These are phyloP conservation scores for Aspergillus neotritici DNA, from an alignment of 2,329 filamentous ascomycete genomes.

Conservation along the genomic window DNA sequence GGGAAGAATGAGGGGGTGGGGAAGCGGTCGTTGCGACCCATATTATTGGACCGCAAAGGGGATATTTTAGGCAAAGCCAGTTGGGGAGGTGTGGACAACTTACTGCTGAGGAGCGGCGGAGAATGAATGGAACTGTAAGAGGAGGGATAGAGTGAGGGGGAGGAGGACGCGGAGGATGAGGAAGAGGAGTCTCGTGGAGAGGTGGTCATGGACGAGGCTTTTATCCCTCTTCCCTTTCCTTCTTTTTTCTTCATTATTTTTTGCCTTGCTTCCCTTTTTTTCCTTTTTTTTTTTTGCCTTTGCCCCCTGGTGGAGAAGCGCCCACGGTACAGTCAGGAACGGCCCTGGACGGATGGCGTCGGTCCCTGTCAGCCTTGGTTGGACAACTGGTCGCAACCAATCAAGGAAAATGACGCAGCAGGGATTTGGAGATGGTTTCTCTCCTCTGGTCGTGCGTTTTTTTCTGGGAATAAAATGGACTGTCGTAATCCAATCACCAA, in stretches of 20 bases:
- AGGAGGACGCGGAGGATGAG: slow-evolving; percentile 20
- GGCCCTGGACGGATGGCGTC: no score
- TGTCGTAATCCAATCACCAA: no score
- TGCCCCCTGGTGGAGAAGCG: neutral
- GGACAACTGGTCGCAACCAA: no score
- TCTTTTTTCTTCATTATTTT: neutral
- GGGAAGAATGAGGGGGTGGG: neutral
- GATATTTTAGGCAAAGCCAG: no score
- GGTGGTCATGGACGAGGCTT: slow-evolving; percentile 13
- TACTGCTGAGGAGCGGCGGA: slow-evolving; percentile 14
- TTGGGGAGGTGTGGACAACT: slow-evolving; percentile 1
- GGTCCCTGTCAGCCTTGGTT: no score
- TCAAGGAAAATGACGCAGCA: no score
- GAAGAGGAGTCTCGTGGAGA: slow-evolving; percentile 15
- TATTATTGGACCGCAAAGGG: no score
- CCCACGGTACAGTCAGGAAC: neutral
- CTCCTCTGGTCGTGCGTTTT: no score
- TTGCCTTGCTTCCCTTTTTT: neutral
- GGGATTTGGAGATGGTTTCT: no score
- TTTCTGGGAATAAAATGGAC: no score
- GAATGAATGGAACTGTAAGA: slow-evolving; percentile 25
- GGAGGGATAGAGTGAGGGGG: slow-evolving; percentile 26
- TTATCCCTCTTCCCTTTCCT: slow-evolving; percentile 3
- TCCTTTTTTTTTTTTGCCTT: neutral
- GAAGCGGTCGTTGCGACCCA: neutral